These are phyloP conservation scores for Saturnispora bothae DNA, from an alignment of 805 yeast genomes.

Conservation along the genomic window DNA sequence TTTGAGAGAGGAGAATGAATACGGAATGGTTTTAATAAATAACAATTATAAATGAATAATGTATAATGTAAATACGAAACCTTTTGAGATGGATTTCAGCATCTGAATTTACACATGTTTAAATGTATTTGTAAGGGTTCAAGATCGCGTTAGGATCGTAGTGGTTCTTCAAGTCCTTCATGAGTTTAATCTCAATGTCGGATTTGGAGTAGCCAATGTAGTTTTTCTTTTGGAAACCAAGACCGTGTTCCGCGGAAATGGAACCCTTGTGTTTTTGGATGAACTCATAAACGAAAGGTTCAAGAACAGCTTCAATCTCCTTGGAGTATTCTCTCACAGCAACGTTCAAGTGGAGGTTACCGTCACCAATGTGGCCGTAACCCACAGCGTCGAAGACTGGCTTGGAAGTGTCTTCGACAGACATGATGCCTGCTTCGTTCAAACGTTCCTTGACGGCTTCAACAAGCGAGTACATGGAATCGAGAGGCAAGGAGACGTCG, in stretches of 20 bases:
- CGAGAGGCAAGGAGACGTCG: conserved; percentile 86
- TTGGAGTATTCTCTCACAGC: conserved; percentile 77
- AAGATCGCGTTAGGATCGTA: conserved; percentile 87
- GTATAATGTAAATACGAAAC: too few species aligned
- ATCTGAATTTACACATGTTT: too few species aligned
- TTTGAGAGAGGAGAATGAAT: neutral
- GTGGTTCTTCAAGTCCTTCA: conserved; percentile 66
- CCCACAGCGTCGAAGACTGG: conserved; percentile 90
- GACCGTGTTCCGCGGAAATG: conserved; percentile 93
- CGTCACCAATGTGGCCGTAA: conserved; percentile 98
- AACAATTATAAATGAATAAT: neutral
- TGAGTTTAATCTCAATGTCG: conserved; percentile 56
- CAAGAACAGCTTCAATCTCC: conserved; percentile 68
- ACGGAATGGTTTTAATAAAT: neutral
- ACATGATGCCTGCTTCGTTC: conserved; percentile 44
- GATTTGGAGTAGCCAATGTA: conserved; percentile 80
- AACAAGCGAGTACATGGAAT: conserved; percentile 71
- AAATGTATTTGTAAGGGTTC: conserved; percentile 90
- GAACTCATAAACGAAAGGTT: conserved; percentile 94
- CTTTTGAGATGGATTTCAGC: neutral
- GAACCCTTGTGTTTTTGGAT: conserved; percentile 68
- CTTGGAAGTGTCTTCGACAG: conserved; percentile 45
- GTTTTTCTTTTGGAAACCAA: conserved; percentile 93
- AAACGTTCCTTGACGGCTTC: conserved; percentile 63
- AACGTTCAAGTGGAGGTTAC: conserved; percentile 89